phyloP scores from a whole-genome alignment of 768 basidiomycete genomes.

The Kondoa malvinella region DNA sequence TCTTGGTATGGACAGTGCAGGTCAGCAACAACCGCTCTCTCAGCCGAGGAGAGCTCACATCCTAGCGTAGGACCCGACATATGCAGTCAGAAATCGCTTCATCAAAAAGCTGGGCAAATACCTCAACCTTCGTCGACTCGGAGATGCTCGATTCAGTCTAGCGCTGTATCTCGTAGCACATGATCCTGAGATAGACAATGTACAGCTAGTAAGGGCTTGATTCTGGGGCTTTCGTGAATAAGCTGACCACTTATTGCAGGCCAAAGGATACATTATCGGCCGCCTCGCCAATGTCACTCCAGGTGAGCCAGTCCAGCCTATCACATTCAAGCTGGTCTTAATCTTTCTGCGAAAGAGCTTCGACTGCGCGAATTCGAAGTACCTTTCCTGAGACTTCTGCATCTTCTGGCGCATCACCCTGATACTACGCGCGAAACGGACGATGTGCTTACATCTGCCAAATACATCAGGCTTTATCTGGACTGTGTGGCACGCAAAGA shows the following conservation, averaged over 20 bases:
- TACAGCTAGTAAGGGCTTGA: conserved; percentile 23
- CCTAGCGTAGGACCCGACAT: conserved; percentile 57
- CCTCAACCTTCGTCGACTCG: conserved; percentile 44
- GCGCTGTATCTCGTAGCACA: conserved; percentile 76
- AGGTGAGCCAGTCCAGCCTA: background rate
- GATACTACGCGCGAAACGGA: conserved; percentile 56
- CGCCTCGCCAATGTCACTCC: background rate
- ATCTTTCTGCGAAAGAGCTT: conserved; percentile 36
- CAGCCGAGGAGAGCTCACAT: background rate
- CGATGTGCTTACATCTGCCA: conserved; percentile 59
- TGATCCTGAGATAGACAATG: conserved; percentile 76
- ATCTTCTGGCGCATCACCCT: conserved; percentile 82
- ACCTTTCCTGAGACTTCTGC: conserved; percentile 67
- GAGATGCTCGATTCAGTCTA: conserved; percentile 53
- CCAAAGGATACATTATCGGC: background rate
- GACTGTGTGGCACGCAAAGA: conserved; percentile 59
- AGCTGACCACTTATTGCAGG: background rate
- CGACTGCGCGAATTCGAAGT: conserved; percentile 44
- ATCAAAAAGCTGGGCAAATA: conserved; percentile 54
- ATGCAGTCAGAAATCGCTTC: conserved; percentile 63
- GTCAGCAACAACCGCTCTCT: background rate
- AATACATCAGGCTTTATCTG: conserved; percentile 78
- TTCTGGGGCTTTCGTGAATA: background rate
- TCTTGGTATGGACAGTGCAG: background rate
- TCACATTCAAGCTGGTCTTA: background rate